These are phyloP conservation scores for Monosporascus sp. DNA, from an alignment of 2,329 filamentous ascomycete genomes.

Conservation along the genomic window DNA sequence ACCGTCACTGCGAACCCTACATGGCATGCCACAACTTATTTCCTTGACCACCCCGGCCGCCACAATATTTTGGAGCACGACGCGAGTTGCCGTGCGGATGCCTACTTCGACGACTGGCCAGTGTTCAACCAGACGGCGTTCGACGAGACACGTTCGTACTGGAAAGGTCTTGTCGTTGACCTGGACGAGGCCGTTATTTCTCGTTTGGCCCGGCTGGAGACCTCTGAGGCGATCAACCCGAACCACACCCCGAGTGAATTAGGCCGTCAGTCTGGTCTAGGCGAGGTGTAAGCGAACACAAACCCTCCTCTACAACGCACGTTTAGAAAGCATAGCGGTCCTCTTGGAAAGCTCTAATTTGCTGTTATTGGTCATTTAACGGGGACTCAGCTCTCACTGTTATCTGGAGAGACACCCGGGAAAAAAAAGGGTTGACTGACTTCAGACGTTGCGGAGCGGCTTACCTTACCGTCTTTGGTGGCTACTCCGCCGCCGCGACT, in stretches of 20 bases:
- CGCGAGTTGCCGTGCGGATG: slow-evolving; percentile 42
- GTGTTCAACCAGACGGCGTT: slow-evolving; percentile 49
- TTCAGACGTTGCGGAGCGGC: slow-evolving; percentile 28
- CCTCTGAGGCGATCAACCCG: slow-evolving; percentile 42
- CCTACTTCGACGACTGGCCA: slow-evolving; percentile 45
- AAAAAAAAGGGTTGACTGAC: no score
- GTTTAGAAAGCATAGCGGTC: no score
- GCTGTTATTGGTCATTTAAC: no score
- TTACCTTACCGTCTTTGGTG: slow-evolving; percentile 42
- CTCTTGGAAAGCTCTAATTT: no score
- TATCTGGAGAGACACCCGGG: no score
- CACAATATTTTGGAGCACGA: slow-evolving; percentile 47
- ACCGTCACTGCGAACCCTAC: slow-evolving; percentile 37
- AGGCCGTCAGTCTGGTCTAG: slow-evolving; percentile 39
- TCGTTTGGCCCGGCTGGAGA: slow-evolving; percentile 38
- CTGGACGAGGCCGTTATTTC: slow-evolving; percentile 38
- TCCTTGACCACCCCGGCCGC: slow-evolving; percentile 37
- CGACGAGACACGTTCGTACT: slow-evolving; percentile 39
- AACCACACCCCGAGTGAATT: slow-evolving; percentile 37
- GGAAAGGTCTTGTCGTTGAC: slow-evolving; percentile 36
- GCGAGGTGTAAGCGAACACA: slow-evolving; percentile 27
- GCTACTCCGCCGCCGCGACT: slow-evolving; percentile 34
- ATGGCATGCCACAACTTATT: slow-evolving; percentile 38
- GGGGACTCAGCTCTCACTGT: no score
- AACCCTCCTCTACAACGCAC: no score